Evolutionary conservation across 192 early-diverging fungal species (phyloP).

Genomic region (Rhizophagus sp.): DNA sequence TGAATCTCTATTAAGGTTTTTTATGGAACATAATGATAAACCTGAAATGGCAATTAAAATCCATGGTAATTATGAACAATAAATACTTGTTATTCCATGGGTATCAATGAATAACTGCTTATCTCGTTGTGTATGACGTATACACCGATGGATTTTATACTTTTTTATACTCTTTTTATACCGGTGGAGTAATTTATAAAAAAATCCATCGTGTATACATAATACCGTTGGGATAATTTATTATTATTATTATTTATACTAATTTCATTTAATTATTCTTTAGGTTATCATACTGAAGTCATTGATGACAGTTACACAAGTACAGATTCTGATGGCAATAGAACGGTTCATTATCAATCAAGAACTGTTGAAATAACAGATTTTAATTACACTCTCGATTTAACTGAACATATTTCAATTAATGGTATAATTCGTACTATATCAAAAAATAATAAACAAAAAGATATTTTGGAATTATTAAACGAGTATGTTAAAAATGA

Average conservation of each 20-base stretch:
- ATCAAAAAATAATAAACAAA: conserved; percentile 18
- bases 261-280: background rate
- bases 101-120: too few species aligned
- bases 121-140: too few species aligned
- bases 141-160: too few species aligned
- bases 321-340: conserved; percentile 14
- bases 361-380: conserved; percentile 34
- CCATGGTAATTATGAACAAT: conserved; percentile 28
- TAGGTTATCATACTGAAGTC: conserved; percentile 40
- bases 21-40: conserved; percentile 42
- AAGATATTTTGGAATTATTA: conserved; percentile 36
- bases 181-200: too few species aligned
- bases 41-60: conserved; percentile 43
- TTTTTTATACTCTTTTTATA: too few species aligned
- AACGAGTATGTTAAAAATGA: conserved; percentile 38
- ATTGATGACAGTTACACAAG: background rate
- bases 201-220: too few species aligned
- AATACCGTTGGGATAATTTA: too few species aligned
- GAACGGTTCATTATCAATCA: conserved; percentile 6
- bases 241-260: background rate
- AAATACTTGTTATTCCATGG: too few species aligned
- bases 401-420: conserved; percentile 35
- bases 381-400: conserved; percentile 41
- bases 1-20: conserved; percentile 35
- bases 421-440: conserved; percentile 34